These are phyloP conservation scores for Apiospora aurea DNA, from an alignment of 2,329 filamentous ascomycete genomes.

Conservation along the genomic window DNA sequence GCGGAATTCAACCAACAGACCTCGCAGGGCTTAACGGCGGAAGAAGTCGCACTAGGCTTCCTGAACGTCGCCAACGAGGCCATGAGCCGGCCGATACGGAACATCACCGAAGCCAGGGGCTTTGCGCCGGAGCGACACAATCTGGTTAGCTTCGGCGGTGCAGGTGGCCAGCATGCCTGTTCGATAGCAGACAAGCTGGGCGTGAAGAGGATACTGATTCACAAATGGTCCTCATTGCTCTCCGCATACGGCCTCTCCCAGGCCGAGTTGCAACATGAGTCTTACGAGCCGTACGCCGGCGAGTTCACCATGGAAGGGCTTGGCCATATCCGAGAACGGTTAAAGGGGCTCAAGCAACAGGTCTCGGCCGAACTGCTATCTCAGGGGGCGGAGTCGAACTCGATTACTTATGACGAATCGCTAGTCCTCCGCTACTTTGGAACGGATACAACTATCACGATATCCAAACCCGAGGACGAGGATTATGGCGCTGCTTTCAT, in stretches of 20 bases:
- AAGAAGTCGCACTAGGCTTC: constrained; percentile 69
- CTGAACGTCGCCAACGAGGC: constrained; percentile 78
- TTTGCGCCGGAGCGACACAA: constrained; percentile 42
- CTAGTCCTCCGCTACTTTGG: constrained; percentile 58
- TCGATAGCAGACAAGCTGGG: constrained; percentile 49
- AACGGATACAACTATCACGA: constrained; percentile 56
- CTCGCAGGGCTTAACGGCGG: constrained; percentile 36
- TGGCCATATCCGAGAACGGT: constrained; percentile 23
- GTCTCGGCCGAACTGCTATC: constrained; percentile 43
- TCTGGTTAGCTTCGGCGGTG: constrained; percentile 65
- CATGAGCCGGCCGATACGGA: constrained; percentile 78
- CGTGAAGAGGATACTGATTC: constrained; percentile 49
- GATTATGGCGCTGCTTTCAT: constrained; percentile 48
- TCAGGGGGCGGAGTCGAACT: constrained; percentile 32
- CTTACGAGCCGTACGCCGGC: constrained; percentile 29
- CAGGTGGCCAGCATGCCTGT: constrained; percentile 68
- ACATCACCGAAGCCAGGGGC: constrained; percentile 57
- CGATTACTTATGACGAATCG: constrained; percentile 40
- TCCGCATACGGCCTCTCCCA: constrained; percentile 44
- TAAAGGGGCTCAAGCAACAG: constrained; percentile 37
- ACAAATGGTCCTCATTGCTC: constrained; percentile 41
- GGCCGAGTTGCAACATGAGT: constrained; percentile 30
- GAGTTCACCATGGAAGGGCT: constrained; percentile 27
- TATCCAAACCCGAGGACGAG: constrained; percentile 46
- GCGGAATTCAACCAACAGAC: constrained; percentile 46